Conservation (phyloP, 2,329 filamentous ascomycete species). For the Didymella sp. region DNA sequence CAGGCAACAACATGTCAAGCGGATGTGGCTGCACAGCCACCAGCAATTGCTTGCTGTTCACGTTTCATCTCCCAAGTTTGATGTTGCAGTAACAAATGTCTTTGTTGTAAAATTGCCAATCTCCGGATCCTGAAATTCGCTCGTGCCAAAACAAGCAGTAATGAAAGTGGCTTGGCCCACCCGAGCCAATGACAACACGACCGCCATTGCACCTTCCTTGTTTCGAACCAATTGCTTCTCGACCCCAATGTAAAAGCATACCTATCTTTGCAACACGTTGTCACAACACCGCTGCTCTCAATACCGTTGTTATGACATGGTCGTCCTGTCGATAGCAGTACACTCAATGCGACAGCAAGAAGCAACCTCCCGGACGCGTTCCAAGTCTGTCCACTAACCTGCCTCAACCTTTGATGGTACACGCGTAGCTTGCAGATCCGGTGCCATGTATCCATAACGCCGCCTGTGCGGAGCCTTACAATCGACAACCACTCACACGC, state of each 20-base stretch:
- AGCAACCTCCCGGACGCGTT: not conserved
- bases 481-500: slow-evolving; percentile 7
- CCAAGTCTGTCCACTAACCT: not conserved
- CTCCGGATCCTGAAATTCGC: slow-evolving; percentile 14
- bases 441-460: slow-evolving; percentile 15
- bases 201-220: slow-evolving; percentile 1
- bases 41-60: slow-evolving; percentile 12
- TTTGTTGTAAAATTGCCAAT: slow-evolving; percentile 18
- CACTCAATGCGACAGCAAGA: not conserved
- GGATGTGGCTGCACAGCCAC: slow-evolving; percentile 7
- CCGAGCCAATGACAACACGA: slow-evolving; percentile 15
- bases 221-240: slow-evolving; percentile 1
- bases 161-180: slow-evolving; percentile 8
- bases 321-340: slow-evolving; percentile 4
- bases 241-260: not conserved
- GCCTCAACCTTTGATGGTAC: slow-evolving; percentile 4
- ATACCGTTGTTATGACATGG: slow-evolving; percentile 10
- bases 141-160: slow-evolving; percentile 15
- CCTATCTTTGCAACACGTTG: not conserved
- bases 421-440: slow-evolving; percentile 14
- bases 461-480: slow-evolving; percentile 16
- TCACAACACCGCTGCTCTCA: not conserved
- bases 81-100: slow-evolving; percentile 4
- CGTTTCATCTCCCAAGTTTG: slow-evolving; percentile 9
- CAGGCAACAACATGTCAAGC: slow-evolving; percentile 8